phyloP scores from a whole-genome alignment of 495 filamentous ascomycete species.

The Xanthoparmelia taractica region DNA sequence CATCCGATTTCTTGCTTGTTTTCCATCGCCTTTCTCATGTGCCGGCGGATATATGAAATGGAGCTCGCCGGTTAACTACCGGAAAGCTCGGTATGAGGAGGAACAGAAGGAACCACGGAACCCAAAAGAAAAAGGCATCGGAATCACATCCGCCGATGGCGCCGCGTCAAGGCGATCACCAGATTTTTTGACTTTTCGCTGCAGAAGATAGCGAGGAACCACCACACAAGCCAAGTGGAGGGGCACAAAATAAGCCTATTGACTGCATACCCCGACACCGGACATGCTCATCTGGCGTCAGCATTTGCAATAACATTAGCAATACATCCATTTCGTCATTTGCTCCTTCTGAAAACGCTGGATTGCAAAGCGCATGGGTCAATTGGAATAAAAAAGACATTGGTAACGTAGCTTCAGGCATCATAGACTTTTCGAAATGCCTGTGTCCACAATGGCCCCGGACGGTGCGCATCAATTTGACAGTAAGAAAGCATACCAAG shows the following conservation, averaged over 20 bases:
- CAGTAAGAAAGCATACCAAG: slow-evolving; percentile 36
- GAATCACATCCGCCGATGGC: not conserved
- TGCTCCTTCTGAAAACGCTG: not conserved
- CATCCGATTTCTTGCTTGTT: not conserved
- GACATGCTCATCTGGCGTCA: not conserved
- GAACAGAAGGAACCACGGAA: too few relatives aligned
- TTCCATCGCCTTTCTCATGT: too few relatives aligned
- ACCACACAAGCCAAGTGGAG: slow-evolving; percentile 2
- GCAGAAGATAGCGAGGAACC: not conserved
- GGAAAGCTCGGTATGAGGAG: not conserved
- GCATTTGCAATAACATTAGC: not conserved
- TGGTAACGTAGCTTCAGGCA: not conserved
- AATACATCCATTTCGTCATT: not conserved
- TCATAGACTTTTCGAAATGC: not conserved
- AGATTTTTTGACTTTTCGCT: not conserved
- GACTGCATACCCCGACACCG: not conserved
- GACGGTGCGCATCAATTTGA: slow-evolving; percentile 26
- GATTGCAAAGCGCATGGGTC: not conserved
- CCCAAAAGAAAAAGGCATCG: not conserved
- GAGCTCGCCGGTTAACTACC: not conserved
- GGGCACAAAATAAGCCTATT: not conserved
- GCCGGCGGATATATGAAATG: not conserved
- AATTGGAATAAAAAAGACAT: not conserved
- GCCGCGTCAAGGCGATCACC: not conserved
- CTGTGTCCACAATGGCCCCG: not conserved